Evolutionary conservation across 2,329 filamentous ascomycete genomes (phyloP).

Genomic region (Aspergillus unguis): DNA sequence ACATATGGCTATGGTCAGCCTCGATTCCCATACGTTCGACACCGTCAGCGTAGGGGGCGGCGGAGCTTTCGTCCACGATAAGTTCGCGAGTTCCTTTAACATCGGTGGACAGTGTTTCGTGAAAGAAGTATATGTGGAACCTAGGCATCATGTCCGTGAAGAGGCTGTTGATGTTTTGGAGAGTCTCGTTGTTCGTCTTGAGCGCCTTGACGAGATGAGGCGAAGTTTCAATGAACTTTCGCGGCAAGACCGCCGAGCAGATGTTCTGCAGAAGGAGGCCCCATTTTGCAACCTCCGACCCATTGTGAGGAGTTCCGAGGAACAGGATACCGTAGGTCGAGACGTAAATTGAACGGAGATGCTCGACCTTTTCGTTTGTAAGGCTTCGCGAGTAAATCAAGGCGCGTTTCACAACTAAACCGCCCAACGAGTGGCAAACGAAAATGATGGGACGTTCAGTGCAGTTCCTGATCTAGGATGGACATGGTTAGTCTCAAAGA

Average conservation of each 20-base stretch:
- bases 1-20: constrained; percentile 68
- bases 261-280: constrained; percentile 65
- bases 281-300: constrained; percentile 67
- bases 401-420: constrained; percentile 67
- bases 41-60: constrained; percentile 65
- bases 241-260: constrained; percentile 62
- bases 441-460: constrained; percentile 68
- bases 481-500: background rate
- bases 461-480: constrained; percentile 43
- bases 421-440: constrained; percentile 71
- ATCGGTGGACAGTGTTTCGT: constrained; percentile 70
- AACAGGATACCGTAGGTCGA: constrained; percentile 76
- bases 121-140: constrained; percentile 72
- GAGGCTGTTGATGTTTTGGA: constrained; percentile 69
- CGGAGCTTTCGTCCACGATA: constrained; percentile 68
- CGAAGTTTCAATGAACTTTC: constrained; percentile 64
- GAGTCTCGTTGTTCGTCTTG: constrained; percentile 69
- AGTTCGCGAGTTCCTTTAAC: constrained; percentile 60
- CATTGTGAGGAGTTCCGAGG: constrained; percentile 71
- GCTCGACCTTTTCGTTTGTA: constrained; percentile 57
- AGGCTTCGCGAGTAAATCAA: constrained; percentile 65
- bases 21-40: constrained; percentile 73
- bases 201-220: constrained; percentile 66
- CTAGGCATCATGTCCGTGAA: constrained; percentile 69
- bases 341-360: constrained; percentile 66